These are phyloP conservation scores for Paspalum notatum DNA, from an alignment of 176 grass and related monocot genomes.

Conservation along the genomic window DNA sequence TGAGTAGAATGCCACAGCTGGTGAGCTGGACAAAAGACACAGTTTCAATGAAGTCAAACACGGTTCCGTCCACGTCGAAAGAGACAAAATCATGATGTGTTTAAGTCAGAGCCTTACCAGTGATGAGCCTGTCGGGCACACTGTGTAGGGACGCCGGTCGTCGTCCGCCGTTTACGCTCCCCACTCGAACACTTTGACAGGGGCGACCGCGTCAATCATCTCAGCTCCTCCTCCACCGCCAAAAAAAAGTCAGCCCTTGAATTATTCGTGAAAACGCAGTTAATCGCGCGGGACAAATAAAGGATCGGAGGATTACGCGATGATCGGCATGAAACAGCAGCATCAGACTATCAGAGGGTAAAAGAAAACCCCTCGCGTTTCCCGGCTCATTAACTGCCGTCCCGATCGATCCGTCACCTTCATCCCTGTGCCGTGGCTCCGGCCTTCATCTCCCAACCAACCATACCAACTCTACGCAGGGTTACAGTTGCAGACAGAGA, in stretches of 20 bases:
- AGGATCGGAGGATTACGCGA: neutral
- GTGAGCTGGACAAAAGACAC: neutral
- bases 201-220: slow-evolving; percentile 26
- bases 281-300: neutral
- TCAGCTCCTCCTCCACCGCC: too few relatives aligned
- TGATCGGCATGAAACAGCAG: neutral
- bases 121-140: too few relatives aligned
- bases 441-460: slow-evolving; percentile 33
- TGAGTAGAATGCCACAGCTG: neutral
- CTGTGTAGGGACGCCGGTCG: slow-evolving; percentile 19
- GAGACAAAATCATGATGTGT: neutral
- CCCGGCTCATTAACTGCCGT: neutral
- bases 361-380: neutral
- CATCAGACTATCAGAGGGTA: too few relatives aligned
- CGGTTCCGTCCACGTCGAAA: slow-evolving; percentile 26
- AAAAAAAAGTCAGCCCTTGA: slow-evolving; percentile 44
- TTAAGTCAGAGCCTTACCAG: slow-evolving; percentile 19
- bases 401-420: neutral
- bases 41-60: neutral
- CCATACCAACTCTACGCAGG: neutral
- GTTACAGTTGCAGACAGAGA: neutral
- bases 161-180: slow-evolving; percentile 21
- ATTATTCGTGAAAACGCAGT: slow-evolving; percentile 39
- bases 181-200: slow-evolving; percentile 28
- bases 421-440: neutral